Percentiles rank a stretch among this genome's conserved stretches.
Evolutionary conservation across 345 rosid species (phyloP).

Genomic region (Gossypium sturtianum): DNA sequence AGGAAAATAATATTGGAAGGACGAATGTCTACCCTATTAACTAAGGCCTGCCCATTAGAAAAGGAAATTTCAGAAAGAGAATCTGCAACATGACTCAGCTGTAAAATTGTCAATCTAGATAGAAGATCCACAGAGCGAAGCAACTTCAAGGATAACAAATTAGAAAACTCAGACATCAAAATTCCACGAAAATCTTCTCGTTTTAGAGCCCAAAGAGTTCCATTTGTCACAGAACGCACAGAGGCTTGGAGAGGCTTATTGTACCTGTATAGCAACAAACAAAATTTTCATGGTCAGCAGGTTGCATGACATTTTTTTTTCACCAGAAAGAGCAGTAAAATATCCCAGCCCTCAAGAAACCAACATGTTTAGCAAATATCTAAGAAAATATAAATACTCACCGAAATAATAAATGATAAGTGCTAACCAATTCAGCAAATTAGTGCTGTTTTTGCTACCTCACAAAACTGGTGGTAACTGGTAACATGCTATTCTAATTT

Average conservation of each 20-base stretch:
- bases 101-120: conserved; percentile 85
- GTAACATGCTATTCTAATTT: neutral
- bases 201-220: conserved; percentile 88
- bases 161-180: conserved; percentile 84
- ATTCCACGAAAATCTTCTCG: conserved; percentile 99
- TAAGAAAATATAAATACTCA: neutral
- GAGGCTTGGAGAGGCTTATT: conserved; percentile 98
- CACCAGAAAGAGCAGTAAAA: neutral
- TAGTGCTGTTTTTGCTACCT: neutral
- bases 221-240: conserved; percentile 82
- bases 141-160: conserved; percentile 86
- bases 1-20: conserved; percentile 9
- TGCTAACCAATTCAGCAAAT: neutral
- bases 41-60: conserved; percentile 69
- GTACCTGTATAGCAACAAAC: conserved; percentile 43
- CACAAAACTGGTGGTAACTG: neutral
- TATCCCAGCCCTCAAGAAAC: neutral
- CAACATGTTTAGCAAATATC: neutral
- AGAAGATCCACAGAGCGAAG: conserved; percentile 92
- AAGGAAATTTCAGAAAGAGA: conserved; percentile 71
- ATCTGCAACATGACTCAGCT: conserved; percentile 90
- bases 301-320: neutral
- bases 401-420: conserved; percentile 1
- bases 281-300: neutral
- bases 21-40: conserved; percentile 51